Base-by-base conservation (phyloP, 2,329 filamentous ascomycete genomes). In the Aspergillus arachidicola region DNA sequence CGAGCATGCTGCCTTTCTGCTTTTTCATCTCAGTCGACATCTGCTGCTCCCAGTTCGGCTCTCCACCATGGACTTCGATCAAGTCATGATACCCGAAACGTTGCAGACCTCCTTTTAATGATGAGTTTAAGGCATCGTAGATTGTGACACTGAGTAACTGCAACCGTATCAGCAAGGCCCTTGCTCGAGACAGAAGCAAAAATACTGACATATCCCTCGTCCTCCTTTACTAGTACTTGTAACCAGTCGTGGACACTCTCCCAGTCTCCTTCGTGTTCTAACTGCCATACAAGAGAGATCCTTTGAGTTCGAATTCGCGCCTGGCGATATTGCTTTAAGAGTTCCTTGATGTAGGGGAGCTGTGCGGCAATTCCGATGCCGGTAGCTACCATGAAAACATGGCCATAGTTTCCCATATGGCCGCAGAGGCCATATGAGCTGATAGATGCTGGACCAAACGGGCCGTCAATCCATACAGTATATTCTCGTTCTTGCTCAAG, bases 361-460 rank as follows among this genome's bases (percentile, higher is more conserved):
- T 75, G 65, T 45, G 71, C 69, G n/a, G 68, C 66, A 43, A 79
- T 78, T 1, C 75, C 69, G 32, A 78, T 78, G 21, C 72, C 69
- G 28, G 68, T 79, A 14, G 73, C 66, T 32, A 78, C 65, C 64
- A 80, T 75, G 6, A 80, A 66, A 21, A 79, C 62, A 61, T 67
- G 67, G 48, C 75, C 60, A 65, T 73, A 79, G 32, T 67, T 58
- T 55, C 60, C 46, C 19, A 65, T 38, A 43, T 75, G 51, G 1
- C 64, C 59, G 36, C 73, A 64, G 38, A 57, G 46, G 34, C 38
- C 36, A n/a, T 34, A 56, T 32, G 48, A 23, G n/a, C 50, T 41
- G 60, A 65, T 59, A 51, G 57, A 68, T 16, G 53, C 64, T 16
- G 62, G 64, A 23, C 73, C 67, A 57, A 76, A 67, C 32, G 71